Base-by-base conservation (phyloP, 805 yeast species). In the Ogataea philodendri region DNA sequence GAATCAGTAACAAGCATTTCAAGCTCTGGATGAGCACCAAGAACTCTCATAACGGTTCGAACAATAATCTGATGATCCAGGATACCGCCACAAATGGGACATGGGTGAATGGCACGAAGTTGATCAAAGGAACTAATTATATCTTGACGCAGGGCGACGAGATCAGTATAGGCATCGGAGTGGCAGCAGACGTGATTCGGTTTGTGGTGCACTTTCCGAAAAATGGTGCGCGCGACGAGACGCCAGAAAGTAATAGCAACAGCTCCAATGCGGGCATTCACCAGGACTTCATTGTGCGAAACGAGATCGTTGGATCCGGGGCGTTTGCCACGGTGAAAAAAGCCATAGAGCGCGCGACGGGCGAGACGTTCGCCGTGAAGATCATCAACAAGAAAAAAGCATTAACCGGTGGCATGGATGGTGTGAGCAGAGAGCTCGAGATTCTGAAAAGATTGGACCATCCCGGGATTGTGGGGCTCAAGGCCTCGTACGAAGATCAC, bases 291-390 rank as follows among this genome's bases (percentile, higher is more conserved):
- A 82, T 85, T 9, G 76, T 90, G 14, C 75, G 81, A 41, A 85
- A 82, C 55, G 95, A 84, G 52, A 80, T 85, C 10, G 84, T 90
- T 1, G 98, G 98, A 1, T 93, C 87, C 51, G 98, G 98, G n/a
- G 97, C 97, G 7, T 90, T 90, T 70, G 97, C 97, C 5, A 84
- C 89, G 1, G 98, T 93, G 18, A 82, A 87, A 48, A 86, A 86
- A 55, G 96, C 94, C 4, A 78, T 89, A 1, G 93, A 88, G 52
- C 72, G 97, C 43, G 62, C 76, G 5, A 78, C 95, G 0, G 97
- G 97, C 9, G 78, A 80, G 46, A 75, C 90, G 5, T 88, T 67
- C 59, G 98, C 98, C 0, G 95, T 86, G 11, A 93, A 93, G 55
- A 87, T 93, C 42, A 89, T 93, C 22, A 79, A 82, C 36, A 79